Conservation (phyloP, 2,329 filamentous ascomycete species). For the Grosmannia huntii region DNA sequence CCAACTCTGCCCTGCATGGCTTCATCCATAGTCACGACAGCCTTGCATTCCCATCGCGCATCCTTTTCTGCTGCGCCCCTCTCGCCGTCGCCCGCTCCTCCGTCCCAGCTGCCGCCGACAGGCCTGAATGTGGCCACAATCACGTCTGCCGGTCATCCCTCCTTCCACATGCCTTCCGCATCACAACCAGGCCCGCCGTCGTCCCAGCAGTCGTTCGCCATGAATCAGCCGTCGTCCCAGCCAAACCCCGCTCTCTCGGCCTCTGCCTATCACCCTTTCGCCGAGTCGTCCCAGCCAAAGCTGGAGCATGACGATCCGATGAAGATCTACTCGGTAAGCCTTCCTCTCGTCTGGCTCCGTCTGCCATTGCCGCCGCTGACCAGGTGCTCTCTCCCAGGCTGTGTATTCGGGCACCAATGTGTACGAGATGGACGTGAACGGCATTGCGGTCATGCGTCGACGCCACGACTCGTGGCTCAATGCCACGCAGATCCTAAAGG, state of each 20-base stretch:
- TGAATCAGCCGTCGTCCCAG: conserved; percentile 39
- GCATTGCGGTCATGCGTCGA: conserved; percentile 87
- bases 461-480: conserved; percentile 94
- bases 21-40: conserved; percentile 23
- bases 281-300: conserved; percentile 19
- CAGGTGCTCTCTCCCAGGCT: conserved; percentile 33
- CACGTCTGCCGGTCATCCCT: conserved; percentile 1
- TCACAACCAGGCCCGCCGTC: conserved; percentile 27
- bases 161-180: conserved; percentile 15
- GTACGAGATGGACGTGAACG: conserved; percentile 97
- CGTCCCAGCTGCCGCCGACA: conserved; percentile 4
- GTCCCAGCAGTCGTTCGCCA: conserved; percentile 42
- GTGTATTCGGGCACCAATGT: conserved; percentile 93
- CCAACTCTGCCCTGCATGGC: conserved; percentile 17
- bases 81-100: neutral
- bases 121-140: too few species aligned
- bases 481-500: conserved; percentile 95
- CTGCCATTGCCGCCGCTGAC: neutral
- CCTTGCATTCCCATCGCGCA: conserved; percentile 13
- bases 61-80: conserved; percentile 14
- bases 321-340: conserved; percentile 49
- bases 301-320: conserved; percentile 29
- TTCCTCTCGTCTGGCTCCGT: neutral
- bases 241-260: conserved; percentile 24
- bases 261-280: conserved; percentile 25